Conservation (phyloP, 2,329 filamentous ascomycete species). For the Gremmenia infestans region DNA sequence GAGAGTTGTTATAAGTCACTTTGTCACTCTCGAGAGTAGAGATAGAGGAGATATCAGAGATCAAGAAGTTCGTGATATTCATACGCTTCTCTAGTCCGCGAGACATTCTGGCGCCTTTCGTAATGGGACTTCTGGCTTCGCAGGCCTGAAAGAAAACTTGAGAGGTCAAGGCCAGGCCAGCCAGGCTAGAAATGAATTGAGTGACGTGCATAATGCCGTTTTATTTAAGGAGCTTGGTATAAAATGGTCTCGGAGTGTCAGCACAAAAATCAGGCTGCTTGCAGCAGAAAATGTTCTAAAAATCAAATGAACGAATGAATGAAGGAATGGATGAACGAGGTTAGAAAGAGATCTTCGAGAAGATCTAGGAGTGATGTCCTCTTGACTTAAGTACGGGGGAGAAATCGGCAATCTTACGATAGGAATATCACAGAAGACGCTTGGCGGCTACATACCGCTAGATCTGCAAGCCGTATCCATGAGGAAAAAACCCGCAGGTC, state of each 20-base stretch:
- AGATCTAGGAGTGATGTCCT: no score
- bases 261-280: no score
- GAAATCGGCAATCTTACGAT: no score
- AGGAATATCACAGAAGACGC: no score
- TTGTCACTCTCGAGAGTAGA: not conserved
- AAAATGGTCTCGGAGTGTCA: not conserved
- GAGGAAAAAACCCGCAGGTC: not conserved
- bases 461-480: not conserved
- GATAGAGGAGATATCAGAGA: constrained; percentile 10
- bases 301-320: no score
- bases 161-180: not conserved
- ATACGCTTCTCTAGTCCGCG: not conserved
- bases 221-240: not conserved
- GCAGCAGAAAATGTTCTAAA: no score
- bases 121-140: not conserved
- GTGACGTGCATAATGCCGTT: not conserved
- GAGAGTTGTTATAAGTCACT: constrained; percentile 6
- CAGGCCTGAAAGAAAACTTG: not conserved
- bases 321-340: no score
- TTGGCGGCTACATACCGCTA: no score
- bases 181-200: not conserved
- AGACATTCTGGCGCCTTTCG: not conserved
- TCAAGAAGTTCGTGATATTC: constrained; percentile 11
- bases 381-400: no score
- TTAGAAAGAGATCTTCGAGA: no score